Conservation (phyloP, 306 rosid genomes). For the Amphicarpaea edgeworthii region DNA sequence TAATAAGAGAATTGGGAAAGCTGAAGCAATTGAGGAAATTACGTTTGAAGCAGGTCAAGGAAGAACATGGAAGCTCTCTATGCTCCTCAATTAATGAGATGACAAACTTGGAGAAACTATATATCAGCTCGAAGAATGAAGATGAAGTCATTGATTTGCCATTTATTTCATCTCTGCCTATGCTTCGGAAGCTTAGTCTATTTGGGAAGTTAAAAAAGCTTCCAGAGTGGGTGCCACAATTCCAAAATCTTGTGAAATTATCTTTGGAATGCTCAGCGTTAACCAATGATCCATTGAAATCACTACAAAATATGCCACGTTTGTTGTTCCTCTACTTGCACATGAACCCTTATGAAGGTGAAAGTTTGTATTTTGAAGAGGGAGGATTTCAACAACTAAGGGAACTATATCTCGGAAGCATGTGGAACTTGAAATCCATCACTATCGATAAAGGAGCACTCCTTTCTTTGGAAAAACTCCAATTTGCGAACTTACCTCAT, state of each 20-base stretch:
- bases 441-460: background rate
- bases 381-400: background rate
- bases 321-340: too few relatives aligned
- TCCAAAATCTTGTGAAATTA: background rate
- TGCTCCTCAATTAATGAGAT: background rate
- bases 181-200: background rate
- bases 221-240: background rate
- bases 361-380: background rate
- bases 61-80: background rate
- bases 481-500: background rate
- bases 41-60: background rate
- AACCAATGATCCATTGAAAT: background rate
- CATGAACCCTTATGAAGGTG: too few relatives aligned
- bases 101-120: background rate
- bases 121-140: too few relatives aligned
- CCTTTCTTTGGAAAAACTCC: background rate
- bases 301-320: background rate
- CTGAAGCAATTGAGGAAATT: too few relatives aligned
- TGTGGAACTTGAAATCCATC: background rate
- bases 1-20: too few relatives aligned
- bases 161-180: background rate
- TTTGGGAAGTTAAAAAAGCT: background rate
- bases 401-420: background rate
- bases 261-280: background rate
- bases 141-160: background rate